Evolutionary conservation across 768 basidiomycete genomes (phyloP).

Genomic region (Jaapia argillacea): DNA sequence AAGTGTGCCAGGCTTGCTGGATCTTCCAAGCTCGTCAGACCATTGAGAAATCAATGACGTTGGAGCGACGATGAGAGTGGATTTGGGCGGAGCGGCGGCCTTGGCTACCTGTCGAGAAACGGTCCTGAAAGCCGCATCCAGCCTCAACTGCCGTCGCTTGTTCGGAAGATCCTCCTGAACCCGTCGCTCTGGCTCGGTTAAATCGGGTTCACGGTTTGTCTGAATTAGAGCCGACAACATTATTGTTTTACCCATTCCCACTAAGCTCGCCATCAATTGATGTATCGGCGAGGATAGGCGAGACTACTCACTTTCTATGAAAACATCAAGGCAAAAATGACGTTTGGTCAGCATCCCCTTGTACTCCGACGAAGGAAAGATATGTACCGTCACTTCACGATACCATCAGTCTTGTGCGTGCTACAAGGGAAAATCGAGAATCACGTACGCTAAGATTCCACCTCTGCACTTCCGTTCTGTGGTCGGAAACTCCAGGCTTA

Average conservation of each 20-base stretch:
- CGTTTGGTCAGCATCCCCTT: too few relatives aligned
- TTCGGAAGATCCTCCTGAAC: slow-evolving; percentile 15
- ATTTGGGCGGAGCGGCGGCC: slow-evolving; percentile 37
- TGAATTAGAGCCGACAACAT: slow-evolving; percentile 90
- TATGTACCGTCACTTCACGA: slow-evolving; percentile 26
- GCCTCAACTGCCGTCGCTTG: slow-evolving; percentile 47
- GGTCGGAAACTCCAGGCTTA: slow-evolving; percentile 77
- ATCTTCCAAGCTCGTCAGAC: slow-evolving; percentile 86
- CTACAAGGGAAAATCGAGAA: neutral
- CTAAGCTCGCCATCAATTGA: slow-evolving; percentile 27
- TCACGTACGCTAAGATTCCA: slow-evolving; percentile 81
- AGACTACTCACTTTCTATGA: too few relatives aligned
- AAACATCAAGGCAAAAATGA: too few relatives aligned
- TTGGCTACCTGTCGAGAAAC: slow-evolving; percentile 21
- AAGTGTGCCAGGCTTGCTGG: slow-evolving; percentile 60
- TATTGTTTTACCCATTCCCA: slow-evolving; percentile 96
- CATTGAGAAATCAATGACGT: slow-evolving; percentile 89
- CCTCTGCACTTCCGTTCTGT: slow-evolving; percentile 70
- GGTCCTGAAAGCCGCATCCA: slow-evolving; percentile 53
- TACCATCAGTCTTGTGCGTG: too few relatives aligned
- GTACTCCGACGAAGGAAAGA: slow-evolving; percentile 4
- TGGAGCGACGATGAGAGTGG: slow-evolving; percentile 88
- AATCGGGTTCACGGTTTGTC: slow-evolving; percentile 47
- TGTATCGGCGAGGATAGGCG: slow-evolving; percentile 4
- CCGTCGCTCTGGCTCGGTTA: slow-evolving; percentile 19